Evolutionary conservation across 148 eudicot genomes (phyloP), one percentile per base, ranked within the genome.

Genomic region (Linanthus parryae): DNA sequence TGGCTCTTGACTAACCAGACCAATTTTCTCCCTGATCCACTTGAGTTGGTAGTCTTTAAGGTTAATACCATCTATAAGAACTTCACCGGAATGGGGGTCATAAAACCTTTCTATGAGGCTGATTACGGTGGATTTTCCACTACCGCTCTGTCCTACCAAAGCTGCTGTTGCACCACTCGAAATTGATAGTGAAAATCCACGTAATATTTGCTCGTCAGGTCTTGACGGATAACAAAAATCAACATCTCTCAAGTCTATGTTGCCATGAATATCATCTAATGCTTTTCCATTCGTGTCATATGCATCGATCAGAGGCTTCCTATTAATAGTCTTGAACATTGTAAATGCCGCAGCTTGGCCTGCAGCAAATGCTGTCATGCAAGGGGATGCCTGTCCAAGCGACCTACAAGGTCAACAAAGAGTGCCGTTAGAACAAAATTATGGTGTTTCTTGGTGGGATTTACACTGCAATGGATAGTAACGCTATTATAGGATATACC

Each of bases 321-420:
- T 62, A 18, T 68, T 57, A 36, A 82, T 79, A 34, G 89, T 79
- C 54, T 76, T 77, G 63, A 82, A 82, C 89, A 82, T 75, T 58
- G 73, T 82, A 61, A 58, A 75, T 1, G 84, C 89, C 41, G 89
- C 89, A 47, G 85, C 89, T 52, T 59, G 74, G 14, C 84, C 84
- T 37, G 82, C 75, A 1, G 82, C 76, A 61, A 82, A 79, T 63
- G 80, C 79, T 31, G 61, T 48, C 48, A 82, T 19, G 58, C 73
- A 66, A 4, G 84, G 85, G 17, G 82, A 73, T 40, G 68, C 79
- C 30, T 82, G 84, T 14, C 82, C 82, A 7, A 79, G 64, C 27
- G 82, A 67, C 72, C 89, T 82, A n/a, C n/a, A n/a, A n/a, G n/a
- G n/a, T n/a, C n/a, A n/a, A n/a, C n/a, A n/a, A n/a, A n/a, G n/a